Base-by-base conservation (phyloP, 495 filamentous ascomycete genomes). In the Lophiotrema nucula region DNA sequence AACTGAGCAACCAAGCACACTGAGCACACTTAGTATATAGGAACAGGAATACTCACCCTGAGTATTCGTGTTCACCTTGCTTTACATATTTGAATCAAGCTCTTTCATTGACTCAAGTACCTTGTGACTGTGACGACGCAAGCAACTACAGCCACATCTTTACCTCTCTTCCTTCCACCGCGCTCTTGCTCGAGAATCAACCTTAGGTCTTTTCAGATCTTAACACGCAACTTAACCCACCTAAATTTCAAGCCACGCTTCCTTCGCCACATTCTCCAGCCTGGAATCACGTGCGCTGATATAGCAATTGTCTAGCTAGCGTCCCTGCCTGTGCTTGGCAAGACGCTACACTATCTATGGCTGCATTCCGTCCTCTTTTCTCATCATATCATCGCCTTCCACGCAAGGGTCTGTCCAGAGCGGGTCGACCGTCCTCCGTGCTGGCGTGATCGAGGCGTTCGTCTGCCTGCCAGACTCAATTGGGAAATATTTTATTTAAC, bases 231-330 rank as follows among this genome's bases (percentile, higher is more conserved):
- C 39, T 43, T 43, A 43, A 43, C 39, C 39, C 19, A 43, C 39
- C 39, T 43, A 43, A 43, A 43, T 43, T 43, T 43, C 39, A 12
- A 43, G 39, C 39, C 19, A 43, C 39, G 19, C 39, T 43, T 43
- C 39, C 19, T 43, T 43, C 19, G 39, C 39, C 19, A 43, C 39
- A 43, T 13, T 43, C 39, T 43, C 39, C 19, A 43, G 39, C 39
- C 19, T 13, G 39, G 39, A 43, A 43, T 43, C 19, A 43, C 10
- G 39, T 43, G 19, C 19, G 19, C 39, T 43, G 19, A 43, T 43
- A 43, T 43, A 43, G 39, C 18, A 43, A 43, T 21, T 43, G 19
- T 43, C 39, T 43, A 43, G 39, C 39, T 43, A 43, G 39, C 19
- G 19, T 43, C 39, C 39, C 39, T 21, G 39, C 39, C 39, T 21